phyloP scores from a whole-genome alignment of 1,284 basidiomycete genomes.

The Ceraceosorus guamensis region DNA sequence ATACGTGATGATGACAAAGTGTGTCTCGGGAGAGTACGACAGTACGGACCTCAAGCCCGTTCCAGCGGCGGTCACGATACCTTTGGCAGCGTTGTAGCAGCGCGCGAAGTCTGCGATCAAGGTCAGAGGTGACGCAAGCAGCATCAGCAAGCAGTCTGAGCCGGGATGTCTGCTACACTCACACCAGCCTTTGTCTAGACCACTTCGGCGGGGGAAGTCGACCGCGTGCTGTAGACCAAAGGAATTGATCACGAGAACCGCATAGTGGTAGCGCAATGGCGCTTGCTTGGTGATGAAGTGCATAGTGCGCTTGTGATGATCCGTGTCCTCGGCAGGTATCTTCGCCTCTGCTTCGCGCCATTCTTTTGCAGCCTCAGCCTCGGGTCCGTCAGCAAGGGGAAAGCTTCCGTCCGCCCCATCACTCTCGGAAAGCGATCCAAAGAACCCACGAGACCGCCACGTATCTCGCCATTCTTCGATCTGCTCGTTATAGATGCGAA shows the following conservation, averaged over 20 bases:
- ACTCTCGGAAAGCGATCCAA: slow-evolving; percentile 1
- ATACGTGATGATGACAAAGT: slow-evolving; percentile 84
- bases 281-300: slow-evolving; percentile 33
- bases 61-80: slow-evolving; percentile 27
- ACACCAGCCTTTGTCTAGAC: slow-evolving; percentile 42
- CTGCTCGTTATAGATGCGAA: slow-evolving; percentile 76
- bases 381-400: background rate
- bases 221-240: slow-evolving; percentile 90
- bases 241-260: slow-evolving; percentile 62
- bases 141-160: background rate
- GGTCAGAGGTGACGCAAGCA: slow-evolving; percentile 1
- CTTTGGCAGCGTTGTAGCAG: slow-evolving; percentile 42
- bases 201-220: slow-evolving; percentile 52
- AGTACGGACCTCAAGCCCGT: slow-evolving; percentile 52
- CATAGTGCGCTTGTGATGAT: slow-evolving; percentile 25
- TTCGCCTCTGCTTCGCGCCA: background rate
- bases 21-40: slow-evolving; percentile 79
- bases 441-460: slow-evolving; percentile 52
- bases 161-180: slow-evolving; percentile 20
- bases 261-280: slow-evolving; percentile 38
- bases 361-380: background rate
- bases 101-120: slow-evolving; percentile 36
- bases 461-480: slow-evolving; percentile 62
- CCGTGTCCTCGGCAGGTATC: background rate
- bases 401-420: too few species aligned